Percentiles rank a stretch among this genome's conserved stretches.
phyloP scores from a whole-genome alignment of 306 rosid genomes.

The Pyrus betulifolia region DNA sequence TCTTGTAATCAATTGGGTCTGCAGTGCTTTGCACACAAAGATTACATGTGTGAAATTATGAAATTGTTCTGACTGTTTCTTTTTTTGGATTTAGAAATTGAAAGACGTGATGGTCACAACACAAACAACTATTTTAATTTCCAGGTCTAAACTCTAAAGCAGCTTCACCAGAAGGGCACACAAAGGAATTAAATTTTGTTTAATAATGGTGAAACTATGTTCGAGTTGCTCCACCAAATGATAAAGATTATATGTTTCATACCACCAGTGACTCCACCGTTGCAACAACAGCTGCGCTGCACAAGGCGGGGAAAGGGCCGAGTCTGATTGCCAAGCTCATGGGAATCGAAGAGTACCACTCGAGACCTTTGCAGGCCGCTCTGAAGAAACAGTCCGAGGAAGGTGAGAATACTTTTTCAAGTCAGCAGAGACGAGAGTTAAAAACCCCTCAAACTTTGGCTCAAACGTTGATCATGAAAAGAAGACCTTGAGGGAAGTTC shows the following conservation, averaged over 20 bases:
- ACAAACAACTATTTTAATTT: not conserved
- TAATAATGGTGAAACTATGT: not conserved
- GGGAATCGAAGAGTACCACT: too few relatives aligned
- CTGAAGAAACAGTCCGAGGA: too few relatives aligned
- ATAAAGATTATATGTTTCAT: not conserved
- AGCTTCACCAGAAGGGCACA: not conserved
- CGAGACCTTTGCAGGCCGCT: too few relatives aligned
- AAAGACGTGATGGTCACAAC: not conserved
- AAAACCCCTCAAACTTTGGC: slow-evolving; percentile 17
- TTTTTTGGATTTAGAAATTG: not conserved
- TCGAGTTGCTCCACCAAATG: not conserved
- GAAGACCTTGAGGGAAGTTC: slow-evolving; percentile 61
- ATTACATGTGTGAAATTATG: not conserved
- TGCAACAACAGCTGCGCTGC: too few relatives aligned
- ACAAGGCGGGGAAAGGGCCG: too few relatives aligned
- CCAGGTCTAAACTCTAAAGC: not conserved
- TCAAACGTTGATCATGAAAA: slow-evolving; percentile 35
- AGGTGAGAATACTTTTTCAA: too few relatives aligned
- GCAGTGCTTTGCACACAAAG: too few relatives aligned
- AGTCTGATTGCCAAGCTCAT: too few relatives aligned
- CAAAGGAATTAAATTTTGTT: not conserved
- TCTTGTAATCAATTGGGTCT: not conserved
- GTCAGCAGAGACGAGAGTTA: slow-evolving; percentile 4
- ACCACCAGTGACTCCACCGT: too few relatives aligned
- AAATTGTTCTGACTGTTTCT: not conserved